Evolutionary conservation across 2,329 filamentous ascomycete species (phyloP).

Genomic region (Lachnellula cervina): DNA sequence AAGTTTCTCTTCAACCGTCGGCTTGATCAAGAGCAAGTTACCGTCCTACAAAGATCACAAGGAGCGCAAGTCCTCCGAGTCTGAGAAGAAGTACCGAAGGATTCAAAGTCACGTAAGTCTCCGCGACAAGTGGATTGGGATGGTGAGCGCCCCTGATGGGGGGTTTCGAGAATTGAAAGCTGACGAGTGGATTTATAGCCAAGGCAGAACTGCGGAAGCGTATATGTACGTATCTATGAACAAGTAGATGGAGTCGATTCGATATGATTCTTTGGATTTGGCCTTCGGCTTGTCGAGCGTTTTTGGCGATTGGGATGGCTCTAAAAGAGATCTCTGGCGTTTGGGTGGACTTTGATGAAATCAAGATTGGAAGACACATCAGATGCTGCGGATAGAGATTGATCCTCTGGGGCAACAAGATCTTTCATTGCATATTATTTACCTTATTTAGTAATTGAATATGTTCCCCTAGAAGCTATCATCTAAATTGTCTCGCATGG

Average conservation of each 20-base stretch:
- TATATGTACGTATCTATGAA: constrained; percentile 20
- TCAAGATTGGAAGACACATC: neutral
- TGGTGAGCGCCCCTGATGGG: constrained; percentile 4
- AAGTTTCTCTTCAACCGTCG: constrained; percentile 24
- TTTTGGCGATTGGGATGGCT: constrained; percentile 7
- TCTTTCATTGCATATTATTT: neutral
- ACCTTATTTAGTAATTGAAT: constrained; percentile 11
- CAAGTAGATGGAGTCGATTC: constrained; percentile 2
- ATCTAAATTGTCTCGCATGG: constrained; percentile 58
- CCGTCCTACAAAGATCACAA: constrained; percentile 12
- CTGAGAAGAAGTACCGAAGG: constrained; percentile 8
- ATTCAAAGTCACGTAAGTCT: constrained; percentile 16
- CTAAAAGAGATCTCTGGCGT: constrained; percentile 5
- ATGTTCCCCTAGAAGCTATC: constrained; percentile 50
- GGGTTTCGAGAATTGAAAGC: constrained; percentile 3
- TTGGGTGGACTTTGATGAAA: neutral
- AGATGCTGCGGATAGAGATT: neutral
- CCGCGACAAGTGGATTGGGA: constrained; percentile 5
- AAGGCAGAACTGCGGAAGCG: constrained; percentile 22
- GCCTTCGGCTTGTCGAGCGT: neutral
- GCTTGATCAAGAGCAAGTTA: constrained; percentile 21
- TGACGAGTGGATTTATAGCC: constrained; percentile 14
- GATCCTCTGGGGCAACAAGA: neutral
- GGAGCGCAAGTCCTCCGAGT: constrained; percentile 10
- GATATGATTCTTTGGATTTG: neutral